Evolutionary conservation across 345 rosid species (phyloP), one percentile per base, ranked within the genome.

Genomic region (Sisymbrium altissimum): DNA sequence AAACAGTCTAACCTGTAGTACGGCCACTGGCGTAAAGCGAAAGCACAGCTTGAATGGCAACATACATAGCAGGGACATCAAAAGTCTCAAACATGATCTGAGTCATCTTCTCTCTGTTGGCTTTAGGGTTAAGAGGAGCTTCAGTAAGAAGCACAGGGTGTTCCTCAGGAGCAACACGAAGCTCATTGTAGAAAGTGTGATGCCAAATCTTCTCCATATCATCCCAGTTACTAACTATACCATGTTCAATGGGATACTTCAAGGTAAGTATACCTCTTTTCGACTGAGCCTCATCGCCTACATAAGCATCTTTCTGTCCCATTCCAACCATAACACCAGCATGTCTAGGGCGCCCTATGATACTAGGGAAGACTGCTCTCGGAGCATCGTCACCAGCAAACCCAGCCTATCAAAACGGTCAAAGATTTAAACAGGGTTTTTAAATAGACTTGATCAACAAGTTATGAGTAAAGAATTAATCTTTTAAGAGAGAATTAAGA

Each of bases 191-290:
- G 82, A 90, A 90, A 38, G 89, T 86, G 62, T 86, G 89, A 82
- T 88, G 97, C 93, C 93, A 90, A 9, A 88, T 86, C 81, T 91
- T 91, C 80, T 91, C 95, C 95, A 91, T 91, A 52, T 89, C 97
- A 82, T 91, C 96, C 97, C 93, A 89, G 64, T 91, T 91, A 86
- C 83, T 89, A 23, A 91, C 90, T 48, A 89, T 89, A 71, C 93
- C 96, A 62, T 91, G 96, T 80, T 88, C 90, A 72, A 86, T 88
- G 1, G 89, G 90, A 74, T 86, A 88, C 60, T 86, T 86, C 80
- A 88, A 65, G 4, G 90, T 84, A 18, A 86, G 81, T 59, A 88
- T 86, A 82, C 92, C 90, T 73, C 89, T 68, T 71, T 85, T 84
- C 0, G 87, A 86, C 30, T 86, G 88, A 41, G 88, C 88, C 74